Percentiles rank a stretch among this genome's conserved stretches.
Conservation (phyloP, 2,329 filamentous ascomycete species). For the Hyphodiscus sp. region DNA sequence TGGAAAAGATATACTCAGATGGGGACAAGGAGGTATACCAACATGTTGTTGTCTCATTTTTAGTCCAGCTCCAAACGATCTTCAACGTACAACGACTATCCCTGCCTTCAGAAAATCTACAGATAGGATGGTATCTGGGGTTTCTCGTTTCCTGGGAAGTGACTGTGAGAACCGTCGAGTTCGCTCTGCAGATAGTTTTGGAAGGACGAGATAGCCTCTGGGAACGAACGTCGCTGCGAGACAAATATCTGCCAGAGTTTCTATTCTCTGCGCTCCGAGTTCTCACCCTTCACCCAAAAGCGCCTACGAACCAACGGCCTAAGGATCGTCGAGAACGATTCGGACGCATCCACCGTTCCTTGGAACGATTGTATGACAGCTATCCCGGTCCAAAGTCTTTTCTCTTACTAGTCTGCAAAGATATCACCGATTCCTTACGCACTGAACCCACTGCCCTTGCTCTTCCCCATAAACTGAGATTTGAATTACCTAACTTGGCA, state of each 20-base stretch:
- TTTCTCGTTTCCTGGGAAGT: constrained; percentile 37
- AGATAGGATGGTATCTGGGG: constrained; percentile 33
- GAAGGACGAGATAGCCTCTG: constrained; percentile 33
- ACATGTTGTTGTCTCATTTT: constrained; percentile 30
- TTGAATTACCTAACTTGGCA: constrained; percentile 33
- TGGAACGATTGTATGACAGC: constrained; percentile 35
- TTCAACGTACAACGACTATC: constrained; percentile 36
- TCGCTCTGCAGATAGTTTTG: constrained; percentile 32
- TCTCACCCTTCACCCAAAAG: constrained; percentile 34
- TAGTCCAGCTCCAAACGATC: constrained; percentile 35
- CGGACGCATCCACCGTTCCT: constrained; percentile 31
- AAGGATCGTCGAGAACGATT: constrained; percentile 35
- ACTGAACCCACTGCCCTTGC: constrained; percentile 31
- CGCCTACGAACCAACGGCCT: constrained; percentile 28
- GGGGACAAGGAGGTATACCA: constrained; percentile 32
- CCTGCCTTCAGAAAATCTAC: constrained; percentile 32
- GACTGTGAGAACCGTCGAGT: constrained; percentile 33
- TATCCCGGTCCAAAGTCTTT: constrained; percentile 35
- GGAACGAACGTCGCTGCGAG: constrained; percentile 24
- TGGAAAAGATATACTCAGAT: constrained; percentile 36
- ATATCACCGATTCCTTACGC: constrained; percentile 32
- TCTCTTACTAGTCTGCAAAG: constrained; percentile 33
- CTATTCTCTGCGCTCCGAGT: constrained; percentile 34
- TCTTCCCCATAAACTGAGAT: constrained; percentile 30
- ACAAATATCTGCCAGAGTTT: constrained; percentile 35